Base-by-base conservation (phyloP, 1,139 yeast species). In the Pichia sp. region DNA sequence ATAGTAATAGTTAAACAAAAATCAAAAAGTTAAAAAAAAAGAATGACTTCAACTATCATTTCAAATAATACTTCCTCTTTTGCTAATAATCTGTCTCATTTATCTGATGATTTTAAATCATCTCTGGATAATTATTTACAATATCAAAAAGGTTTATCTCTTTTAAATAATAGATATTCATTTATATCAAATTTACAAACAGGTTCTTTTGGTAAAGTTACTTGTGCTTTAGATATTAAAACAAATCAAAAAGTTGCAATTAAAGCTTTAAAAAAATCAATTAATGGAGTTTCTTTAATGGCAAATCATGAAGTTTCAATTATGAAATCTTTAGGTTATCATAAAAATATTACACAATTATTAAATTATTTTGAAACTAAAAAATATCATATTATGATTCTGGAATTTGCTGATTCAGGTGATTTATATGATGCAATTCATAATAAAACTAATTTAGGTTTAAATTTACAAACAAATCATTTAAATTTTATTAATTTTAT, bases 171-270 rank as follows among this genome's bases (percentile, higher is more conserved):
- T 45, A 62, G 64, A 43, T 75, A 74, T 58, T 55, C 59, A 32
- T 69, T 66, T 46, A 51, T 73, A 29, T 55, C 58, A 32, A 64
- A 65, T 49, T 59, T 76, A 45, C 80, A 76, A 55, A 68, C 66
- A 39, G 81, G 81, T 2, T 68, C 78, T 8, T 76, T 75, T 59
- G 81, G 81, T 31, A 67, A 66, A 49, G 81, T 76, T 6, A 66
- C 76, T 9, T 64, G 71, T 41, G 78, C 78, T n/a, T 45, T 62
- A 16, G 73, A 75, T 51, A 49, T 63, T 12, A 40, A 46, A 4
- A 55, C 62, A 10, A 56, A 56, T 41, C 38, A 53, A 20, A 60
- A 67, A 43, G 75, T 71, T 37, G 73, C 76, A 37, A 59, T 74
- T 49, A 74, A 74, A 54, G 69, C 75, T 26, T 56, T 62, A 49